Evolutionary conservation across 2,329 filamentous ascomycete species (phyloP), one percentile per base, ranked within the genome.

Genomic region (Gremmenia infestans): DNA sequence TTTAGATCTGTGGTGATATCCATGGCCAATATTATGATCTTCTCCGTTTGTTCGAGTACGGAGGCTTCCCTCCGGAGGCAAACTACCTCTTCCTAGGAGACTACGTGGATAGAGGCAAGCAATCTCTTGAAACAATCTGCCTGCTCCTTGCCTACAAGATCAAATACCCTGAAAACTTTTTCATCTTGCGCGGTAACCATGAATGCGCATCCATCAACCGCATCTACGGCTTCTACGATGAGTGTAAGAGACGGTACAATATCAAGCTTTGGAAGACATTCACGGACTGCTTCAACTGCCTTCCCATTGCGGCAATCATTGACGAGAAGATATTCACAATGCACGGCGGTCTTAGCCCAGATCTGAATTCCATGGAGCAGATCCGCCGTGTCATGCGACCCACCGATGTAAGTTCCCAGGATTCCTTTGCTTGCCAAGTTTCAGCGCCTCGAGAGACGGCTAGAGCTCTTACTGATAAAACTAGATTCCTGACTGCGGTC

Each of bases 241-340:
- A 99, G 77, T 99, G 93, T 86, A 99, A 99, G 81, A 88, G 94
- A 72, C 84, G 93, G 67, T 97, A 96, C 80, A 99, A 97, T 77
- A 96, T 97, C 80, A 97, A 97, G 83, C 82, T 97, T 60, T 97
- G 93, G 93, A 99, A 99, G 83, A 97, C 93, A 1, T 97, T 99
- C 73, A 97, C 92, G 62, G 93, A 99, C 74, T 97, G 92, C 82
- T 99, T 99, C 85, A 99, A 99, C 81, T 97, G 91, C 77, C 78
- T 97, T 71, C 93, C 93, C 48, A 97, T 99, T 73, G 94, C 93
- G 56, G 93, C 94, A 65, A 99, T 99, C 76, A 97, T 99, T 68
- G 93, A 96, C 71, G 94, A 97, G 81, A 99, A 97, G 87, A 99
- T 99, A 72, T 97, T 99, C 80, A 97, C 92, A 71, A 97, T 99